Conservation (phyloP, 371 early-diverging fungal genomes). For the Apophysomyces trapeziformis region DNA sequence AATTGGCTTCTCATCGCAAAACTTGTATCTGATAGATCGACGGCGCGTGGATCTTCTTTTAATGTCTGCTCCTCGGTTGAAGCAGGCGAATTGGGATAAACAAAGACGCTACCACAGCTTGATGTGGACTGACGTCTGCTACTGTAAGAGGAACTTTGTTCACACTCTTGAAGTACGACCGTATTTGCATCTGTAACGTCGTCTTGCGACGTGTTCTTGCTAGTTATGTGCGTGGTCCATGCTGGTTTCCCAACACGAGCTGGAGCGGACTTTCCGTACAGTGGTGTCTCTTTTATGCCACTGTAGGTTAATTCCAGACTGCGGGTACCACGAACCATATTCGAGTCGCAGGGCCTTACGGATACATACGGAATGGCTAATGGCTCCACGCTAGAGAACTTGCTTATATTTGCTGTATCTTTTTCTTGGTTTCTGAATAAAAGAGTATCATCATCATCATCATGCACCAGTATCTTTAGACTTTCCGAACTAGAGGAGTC, state of each 20-base stretch:
- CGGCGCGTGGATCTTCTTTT: background rate
- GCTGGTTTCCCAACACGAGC: background rate
- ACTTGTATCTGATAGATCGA: too few relatives aligned
- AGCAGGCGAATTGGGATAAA: background rate
- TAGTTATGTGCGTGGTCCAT: background rate
- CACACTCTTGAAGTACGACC: too few relatives aligned
- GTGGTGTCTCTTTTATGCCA: background rate
- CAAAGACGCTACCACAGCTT: background rate
- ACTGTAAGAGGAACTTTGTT: background rate
- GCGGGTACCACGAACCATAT: background rate
- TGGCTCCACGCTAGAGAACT: background rate
- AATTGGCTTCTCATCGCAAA: background rate
- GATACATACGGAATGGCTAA: background rate
- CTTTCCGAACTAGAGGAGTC: constrained; percentile 5
- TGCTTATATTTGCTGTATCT: background rate
- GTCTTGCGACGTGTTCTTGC: background rate
- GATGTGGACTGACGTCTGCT: background rate
- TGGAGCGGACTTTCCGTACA: background rate
- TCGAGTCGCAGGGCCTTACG: background rate
- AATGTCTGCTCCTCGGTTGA: background rate
- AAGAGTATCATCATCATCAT: background rate
- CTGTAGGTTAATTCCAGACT: background rate
- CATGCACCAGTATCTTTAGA: background rate
- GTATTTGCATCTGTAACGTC: background rate
- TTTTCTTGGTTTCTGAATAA: background rate